Conservation (phyloP, 2,329 filamentous ascomycete species). For the Arthrobotrys sphaeroides region DNA sequence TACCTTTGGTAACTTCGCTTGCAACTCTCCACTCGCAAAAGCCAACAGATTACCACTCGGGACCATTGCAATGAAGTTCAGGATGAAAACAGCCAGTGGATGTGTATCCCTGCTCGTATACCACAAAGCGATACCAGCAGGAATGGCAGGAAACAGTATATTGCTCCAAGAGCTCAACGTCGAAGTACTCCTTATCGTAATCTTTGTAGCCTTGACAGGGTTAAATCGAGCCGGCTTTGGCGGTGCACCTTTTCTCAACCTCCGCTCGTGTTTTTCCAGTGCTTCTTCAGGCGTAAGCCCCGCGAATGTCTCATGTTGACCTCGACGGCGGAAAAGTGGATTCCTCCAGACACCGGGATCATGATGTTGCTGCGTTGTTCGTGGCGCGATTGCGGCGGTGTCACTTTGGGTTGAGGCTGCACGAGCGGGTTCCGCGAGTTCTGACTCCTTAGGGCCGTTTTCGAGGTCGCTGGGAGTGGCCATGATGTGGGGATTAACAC, state of each 20-base stretch:
- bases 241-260: constrained; percentile 8
- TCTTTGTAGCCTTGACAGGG: constrained; percentile 33
- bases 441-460: constrained; percentile 10
- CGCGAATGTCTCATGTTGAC: constrained; percentile 19
- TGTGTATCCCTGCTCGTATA: constrained; percentile 28
- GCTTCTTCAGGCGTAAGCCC: constrained; percentile 36
- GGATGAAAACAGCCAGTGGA: constrained; percentile 35
- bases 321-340: constrained; percentile 37
- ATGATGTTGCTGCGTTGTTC: not conserved
- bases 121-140: constrained; percentile 36
- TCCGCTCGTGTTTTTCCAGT: constrained; percentile 19
- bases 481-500: not conserved
- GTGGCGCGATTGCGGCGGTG: not conserved
- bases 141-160: constrained; percentile 40
- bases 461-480: constrained; percentile 35
- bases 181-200: constrained; percentile 37
- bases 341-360: constrained; percentile 31
- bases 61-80: constrained; percentile 45
- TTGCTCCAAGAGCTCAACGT: constrained; percentile 44
- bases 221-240: constrained; percentile 34
- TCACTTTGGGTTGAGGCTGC: not conserved
- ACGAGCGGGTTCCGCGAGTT: not conserved
- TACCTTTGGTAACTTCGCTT: constrained; percentile 44
- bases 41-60: constrained; percentile 32
- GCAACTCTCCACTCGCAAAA: constrained; percentile 36